Evolutionary conservation across 768 basidiomycete genomes (phyloP).

Genomic region (Leccinum subtestaceum): DNA sequence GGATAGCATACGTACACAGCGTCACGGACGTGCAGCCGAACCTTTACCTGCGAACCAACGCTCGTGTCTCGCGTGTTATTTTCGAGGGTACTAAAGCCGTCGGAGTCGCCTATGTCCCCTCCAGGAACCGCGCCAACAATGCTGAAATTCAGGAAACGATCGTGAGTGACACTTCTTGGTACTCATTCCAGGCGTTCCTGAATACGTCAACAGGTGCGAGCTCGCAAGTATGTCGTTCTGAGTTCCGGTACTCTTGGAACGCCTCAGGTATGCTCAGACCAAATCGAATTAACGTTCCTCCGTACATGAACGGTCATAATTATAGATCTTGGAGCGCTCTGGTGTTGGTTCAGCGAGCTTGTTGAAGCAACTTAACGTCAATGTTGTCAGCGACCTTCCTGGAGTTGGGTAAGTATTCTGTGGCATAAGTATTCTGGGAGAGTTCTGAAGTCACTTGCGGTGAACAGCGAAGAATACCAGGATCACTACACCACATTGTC

Average conservation of each 20-base stretch:
- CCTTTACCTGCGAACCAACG: slow-evolving; percentile 62
- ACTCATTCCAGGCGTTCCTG: not conserved
- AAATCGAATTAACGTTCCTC: not conserved
- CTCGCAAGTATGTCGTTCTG: slow-evolving; percentile 64
- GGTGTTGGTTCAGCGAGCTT: slow-evolving; percentile 58
- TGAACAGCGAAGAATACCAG: slow-evolving; percentile 61
- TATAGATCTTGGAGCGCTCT: slow-evolving; percentile 64
- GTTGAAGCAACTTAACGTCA: slow-evolving; percentile 55
- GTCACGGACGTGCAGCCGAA: slow-evolving; percentile 69
- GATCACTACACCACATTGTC: slow-evolving; percentile 73
- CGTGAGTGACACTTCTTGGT: slow-evolving; percentile 23
- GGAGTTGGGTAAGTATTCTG: slow-evolving; percentile 55
- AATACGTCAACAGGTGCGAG: slow-evolving; percentile 37
- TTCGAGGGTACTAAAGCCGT: slow-evolving; percentile 73
- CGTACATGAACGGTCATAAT: not conserved
- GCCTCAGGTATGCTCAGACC: slow-evolving; percentile 39
- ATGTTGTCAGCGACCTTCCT: slow-evolving; percentile 65
- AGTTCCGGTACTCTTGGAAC: slow-evolving; percentile 68
- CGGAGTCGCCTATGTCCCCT: slow-evolving; percentile 66
- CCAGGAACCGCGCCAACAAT: slow-evolving; percentile 54
- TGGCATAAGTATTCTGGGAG: not conserved
- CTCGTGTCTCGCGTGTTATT: slow-evolving; percentile 66
- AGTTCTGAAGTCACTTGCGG: slow-evolving; percentile 5
- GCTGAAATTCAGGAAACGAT: slow-evolving; percentile 58
- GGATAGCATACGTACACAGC: slow-evolving; percentile 61